Evolutionary conservation across 192 early-diverging fungal species (phyloP).

Genomic region (Chytriomyces sp.): DNA sequence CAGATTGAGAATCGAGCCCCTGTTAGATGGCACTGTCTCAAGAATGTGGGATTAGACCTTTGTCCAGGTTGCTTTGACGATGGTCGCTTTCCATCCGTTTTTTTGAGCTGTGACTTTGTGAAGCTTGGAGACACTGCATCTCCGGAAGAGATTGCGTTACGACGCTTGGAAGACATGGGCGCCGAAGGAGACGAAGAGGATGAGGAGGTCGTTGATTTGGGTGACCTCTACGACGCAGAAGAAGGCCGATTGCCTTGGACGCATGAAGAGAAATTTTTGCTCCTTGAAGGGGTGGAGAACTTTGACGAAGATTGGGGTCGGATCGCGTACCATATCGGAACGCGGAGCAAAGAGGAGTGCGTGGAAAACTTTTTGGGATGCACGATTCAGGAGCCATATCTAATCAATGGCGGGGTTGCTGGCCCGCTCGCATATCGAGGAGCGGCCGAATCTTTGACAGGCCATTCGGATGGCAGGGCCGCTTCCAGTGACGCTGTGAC

Average conservation of each 20-base stretch:
- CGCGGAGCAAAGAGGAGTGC: constrained; percentile 87
- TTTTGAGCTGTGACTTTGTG: constrained; percentile 89
- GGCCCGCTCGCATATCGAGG: constrained; percentile 58
- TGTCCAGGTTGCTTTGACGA: constrained; percentile 90
- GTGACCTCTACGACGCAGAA: constrained; percentile 36
- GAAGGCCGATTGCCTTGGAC: constrained; percentile 64
- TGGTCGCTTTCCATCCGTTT: constrained; percentile 84
- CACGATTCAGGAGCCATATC: constrained; percentile 85
- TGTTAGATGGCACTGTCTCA: constrained; percentile 22
- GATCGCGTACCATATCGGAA: constrained; percentile 91
- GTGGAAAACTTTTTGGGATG: constrained; percentile 80
- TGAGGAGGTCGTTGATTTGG: constrained; percentile 22
- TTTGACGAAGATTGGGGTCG: constrained; percentile 92
- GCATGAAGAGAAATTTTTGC: constrained; percentile 81
- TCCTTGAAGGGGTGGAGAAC: constrained; percentile 92
- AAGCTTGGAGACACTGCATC: constrained; percentile 28
- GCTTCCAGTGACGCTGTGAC: not conserved
- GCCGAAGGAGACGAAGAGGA: constrained; percentile 31
- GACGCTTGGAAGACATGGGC: constrained; percentile 7
- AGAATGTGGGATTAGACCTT: constrained; percentile 57
- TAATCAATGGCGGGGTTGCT: constrained; percentile 39
- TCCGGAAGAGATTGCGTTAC: constrained; percentile 1
- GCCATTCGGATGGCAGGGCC: not conserved
- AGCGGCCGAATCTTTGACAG: constrained; percentile 1
- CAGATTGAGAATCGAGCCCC: not conserved